These are phyloP conservation scores for Benincasa hispida DNA, from an alignment of 306 rosid species.

Conservation along the genomic window DNA sequence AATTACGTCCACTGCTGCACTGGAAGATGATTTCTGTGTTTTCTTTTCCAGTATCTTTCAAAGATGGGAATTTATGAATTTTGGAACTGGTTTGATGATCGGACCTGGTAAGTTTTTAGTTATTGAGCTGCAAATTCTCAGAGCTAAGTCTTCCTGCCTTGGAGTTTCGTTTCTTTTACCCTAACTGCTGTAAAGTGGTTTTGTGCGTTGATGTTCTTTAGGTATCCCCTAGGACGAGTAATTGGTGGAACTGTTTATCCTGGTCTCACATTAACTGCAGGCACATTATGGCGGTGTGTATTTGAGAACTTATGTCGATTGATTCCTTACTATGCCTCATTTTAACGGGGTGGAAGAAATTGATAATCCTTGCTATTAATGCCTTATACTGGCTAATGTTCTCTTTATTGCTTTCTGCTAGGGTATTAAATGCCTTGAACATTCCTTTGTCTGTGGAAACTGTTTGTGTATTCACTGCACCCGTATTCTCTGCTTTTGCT, in stretches of 20 bases:
- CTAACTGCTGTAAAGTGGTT: constrained; percentile 14
- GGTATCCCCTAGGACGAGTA: constrained; percentile 99
- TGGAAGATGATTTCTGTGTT: background rate
- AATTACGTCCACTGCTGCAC: background rate
- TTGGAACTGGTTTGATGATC: constrained; percentile 99
- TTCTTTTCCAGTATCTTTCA: constrained; percentile 58
- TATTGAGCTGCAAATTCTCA: background rate
- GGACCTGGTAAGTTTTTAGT: constrained; percentile 59
- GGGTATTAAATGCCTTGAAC: constrained; percentile 76
- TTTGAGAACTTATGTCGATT: constrained; percentile 4
- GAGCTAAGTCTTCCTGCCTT: background rate
- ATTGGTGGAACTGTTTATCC: constrained; percentile 99
- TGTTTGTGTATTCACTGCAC: constrained; percentile 96
- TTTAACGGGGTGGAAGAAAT: background rate
- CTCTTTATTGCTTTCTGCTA: constrained; percentile 20
- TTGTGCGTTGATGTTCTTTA: constrained; percentile 14
- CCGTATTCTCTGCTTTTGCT: constrained; percentile 94
- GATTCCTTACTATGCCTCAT: background rate
- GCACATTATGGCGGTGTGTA: constrained; percentile 78
- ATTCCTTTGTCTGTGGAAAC: constrained; percentile 97
- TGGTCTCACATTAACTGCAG: constrained; percentile 93
- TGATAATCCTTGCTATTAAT: background rate
- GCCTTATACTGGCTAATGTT: constrained; percentile 7
- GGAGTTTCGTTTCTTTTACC: background rate
- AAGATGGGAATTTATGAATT: constrained; percentile 96